Conservation (phyloP, 805 yeast genomes). For the Yamadazyma phyllophila region DNA sequence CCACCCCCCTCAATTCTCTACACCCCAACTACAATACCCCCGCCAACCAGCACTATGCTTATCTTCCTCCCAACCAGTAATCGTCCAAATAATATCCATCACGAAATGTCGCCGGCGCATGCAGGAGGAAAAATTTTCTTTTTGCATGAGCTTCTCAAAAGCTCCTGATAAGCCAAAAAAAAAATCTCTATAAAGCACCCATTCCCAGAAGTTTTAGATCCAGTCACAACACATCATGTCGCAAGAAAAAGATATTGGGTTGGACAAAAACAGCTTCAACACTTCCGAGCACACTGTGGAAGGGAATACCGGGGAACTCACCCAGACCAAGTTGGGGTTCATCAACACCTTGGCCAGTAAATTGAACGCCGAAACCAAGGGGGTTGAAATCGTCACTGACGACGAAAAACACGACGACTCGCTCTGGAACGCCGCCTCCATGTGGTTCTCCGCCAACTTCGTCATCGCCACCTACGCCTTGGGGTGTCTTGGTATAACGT, state of each 20-base stretch:
- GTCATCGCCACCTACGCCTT: conserved; percentile 80
- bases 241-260: conserved; percentile 8
- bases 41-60: no score
- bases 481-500: conserved; percentile 61
- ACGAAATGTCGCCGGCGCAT: background rate
- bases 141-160: background rate
- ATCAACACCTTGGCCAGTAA: conserved; percentile 32
- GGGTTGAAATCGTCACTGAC: conserved; percentile 79
- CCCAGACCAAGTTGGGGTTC: conserved; percentile 23
- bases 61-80: no score
- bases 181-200: background rate
- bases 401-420: conserved; percentile 72
- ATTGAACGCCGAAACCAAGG: conserved; percentile 52
- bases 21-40: no score
- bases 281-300: conserved; percentile 15
- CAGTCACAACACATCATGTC: conserved; percentile 1
- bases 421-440: conserved; percentile 67
- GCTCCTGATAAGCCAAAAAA: conserved; percentile 2
- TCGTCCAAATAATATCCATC: background rate
- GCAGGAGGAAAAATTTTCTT: conserved; percentile 1
- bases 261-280: conserved; percentile 7
- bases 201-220: background rate
- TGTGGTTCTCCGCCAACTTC: conserved; percentile 91
- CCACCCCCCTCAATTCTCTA: no score
- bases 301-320: conserved; percentile 20